Evolutionary conservation across 148 eudicot genomes (phyloP), one percentile per base, ranked within the genome.

Genomic region (Drosera capensis): DNA sequence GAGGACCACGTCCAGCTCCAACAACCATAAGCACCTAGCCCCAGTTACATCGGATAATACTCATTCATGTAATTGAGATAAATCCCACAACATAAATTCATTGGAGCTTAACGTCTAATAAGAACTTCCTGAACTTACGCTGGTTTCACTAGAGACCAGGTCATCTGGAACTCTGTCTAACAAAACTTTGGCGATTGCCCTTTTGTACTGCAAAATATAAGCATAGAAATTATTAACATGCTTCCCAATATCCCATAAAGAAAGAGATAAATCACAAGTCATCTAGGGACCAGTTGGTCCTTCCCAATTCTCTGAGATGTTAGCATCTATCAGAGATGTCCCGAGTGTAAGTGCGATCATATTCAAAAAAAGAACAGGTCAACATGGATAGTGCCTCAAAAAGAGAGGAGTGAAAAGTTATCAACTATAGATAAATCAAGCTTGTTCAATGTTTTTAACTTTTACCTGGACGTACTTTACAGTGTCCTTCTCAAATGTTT

Each of bases 1-100:
- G 97, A 55, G 97, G 97, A 26, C 97, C 97, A 35, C 97, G 73
- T 50, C 97, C 97, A 57, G 97, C 97, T 54, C 97, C 97, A 31
- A 90, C 97, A 59, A 90, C 97, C 97, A 90, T 90, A 68, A 90
- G 59, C 25, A 90, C 84, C 95, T 88, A 44, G 16, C 13, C 20
- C 2, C 17, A 18, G 23, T 20, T 11, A 30, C 21, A 25, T 14
- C 22, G 6, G 21, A 19, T 26, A 41, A 9, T 25, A n/a, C 12
- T 28, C 17, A 12, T 13, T 34, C 38, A 34, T 11, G 6, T 3
- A 13, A 34, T 34, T 15, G n/a, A n/a, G n/a, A n/a, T n/a, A n/a
- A n/a, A n/a, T n/a, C n/a, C n/a, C n/a, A n/a, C n/a, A n/a, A n/a
- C n/a, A n/a, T n/a, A n/a, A n/a, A n/a, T n/a, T n/a, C n/a, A n/a